Percentiles rank a stretch among this genome's conserved stretches.
Evolutionary conservation across 192 early-diverging fungal genomes (phyloP).

Genomic region (Coemansia sp.): DNA sequence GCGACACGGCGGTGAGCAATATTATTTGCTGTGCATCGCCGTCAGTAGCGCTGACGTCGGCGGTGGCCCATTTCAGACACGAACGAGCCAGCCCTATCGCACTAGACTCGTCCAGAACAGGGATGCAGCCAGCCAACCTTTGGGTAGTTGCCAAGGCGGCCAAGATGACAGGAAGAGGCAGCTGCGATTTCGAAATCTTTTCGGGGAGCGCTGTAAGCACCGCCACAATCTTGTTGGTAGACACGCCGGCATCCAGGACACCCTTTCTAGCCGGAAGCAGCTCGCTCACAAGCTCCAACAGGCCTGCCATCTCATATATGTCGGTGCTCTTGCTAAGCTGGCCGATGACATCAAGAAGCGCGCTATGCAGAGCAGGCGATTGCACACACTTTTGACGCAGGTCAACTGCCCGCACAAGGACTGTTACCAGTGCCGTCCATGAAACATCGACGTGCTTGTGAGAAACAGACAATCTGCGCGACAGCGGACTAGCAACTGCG

Average conservation of each 20-base stretch:
- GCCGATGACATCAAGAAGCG: conserved; percentile 16
- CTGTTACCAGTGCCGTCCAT: neutral
- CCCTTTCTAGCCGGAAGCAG: conserved; percentile 18
- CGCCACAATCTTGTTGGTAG: conserved; percentile 10
- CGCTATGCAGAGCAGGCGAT: conserved; percentile 33
- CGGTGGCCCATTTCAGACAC: conserved; percentile 16
- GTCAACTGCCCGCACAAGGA: conserved; percentile 14
- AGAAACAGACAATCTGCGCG: conserved; percentile 7
- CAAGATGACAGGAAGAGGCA: conserved; percentile 4
- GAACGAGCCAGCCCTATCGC: conserved; percentile 16
- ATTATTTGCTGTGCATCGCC: neutral
- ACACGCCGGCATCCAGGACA: conserved; percentile 13
- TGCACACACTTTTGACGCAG: conserved; percentile 18
- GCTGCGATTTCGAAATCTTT: neutral
- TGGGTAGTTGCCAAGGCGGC: conserved; percentile 13
- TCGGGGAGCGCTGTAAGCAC: conserved; percentile 10
- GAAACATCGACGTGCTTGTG: neutral
- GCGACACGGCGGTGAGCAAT: conserved; percentile 9
- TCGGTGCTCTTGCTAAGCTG: neutral
- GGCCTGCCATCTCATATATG: conserved; percentile 1
- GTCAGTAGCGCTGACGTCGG: neutral
- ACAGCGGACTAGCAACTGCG: conserved; percentile 13
- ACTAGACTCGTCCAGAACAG: conserved; percentile 8
- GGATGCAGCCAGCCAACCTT: conserved; percentile 15
- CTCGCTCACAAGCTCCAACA: conserved; percentile 37